Percentiles rank a stretch among this genome's conserved stretches.
Conservation (phyloP, 805 yeast species). For the Hanseniaspora clermontiae region DNA sequence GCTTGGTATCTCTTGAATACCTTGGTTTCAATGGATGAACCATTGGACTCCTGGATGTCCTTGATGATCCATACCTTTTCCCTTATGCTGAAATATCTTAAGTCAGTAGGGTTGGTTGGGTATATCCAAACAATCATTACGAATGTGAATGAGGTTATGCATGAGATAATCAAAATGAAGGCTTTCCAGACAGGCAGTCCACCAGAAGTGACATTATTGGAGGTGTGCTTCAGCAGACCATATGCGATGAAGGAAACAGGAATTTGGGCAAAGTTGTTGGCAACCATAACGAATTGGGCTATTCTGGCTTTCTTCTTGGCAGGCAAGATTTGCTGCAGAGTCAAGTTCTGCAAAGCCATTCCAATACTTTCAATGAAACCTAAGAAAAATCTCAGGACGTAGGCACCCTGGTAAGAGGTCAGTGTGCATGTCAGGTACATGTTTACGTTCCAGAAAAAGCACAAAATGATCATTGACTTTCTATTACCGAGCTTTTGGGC, state of each 20-base stretch:
- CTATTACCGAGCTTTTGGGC: constrained; percentile 6
- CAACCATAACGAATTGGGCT: constrained; percentile 33
- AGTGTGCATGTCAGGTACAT: constrained; percentile 7
- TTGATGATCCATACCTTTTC: constrained; percentile 37
- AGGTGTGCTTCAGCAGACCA: constrained; percentile 19
- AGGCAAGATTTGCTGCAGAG: constrained; percentile 33
- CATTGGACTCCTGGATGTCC: constrained; percentile 30
- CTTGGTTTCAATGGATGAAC: constrained; percentile 34
- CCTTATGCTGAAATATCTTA: constrained; percentile 30
- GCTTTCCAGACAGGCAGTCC: constrained; percentile 36
- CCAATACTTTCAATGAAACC: constrained; percentile 35
- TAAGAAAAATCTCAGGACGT: constrained; percentile 33
- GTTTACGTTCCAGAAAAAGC: constrained; percentile 7
- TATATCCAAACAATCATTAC: constrained; percentile 27
- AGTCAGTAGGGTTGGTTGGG: constrained; percentile 39
- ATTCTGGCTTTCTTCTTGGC: constrained; percentile 30
- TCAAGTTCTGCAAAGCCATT: constrained; percentile 32
- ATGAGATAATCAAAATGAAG: constrained; percentile 38
- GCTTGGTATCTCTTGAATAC: constrained; percentile 33
- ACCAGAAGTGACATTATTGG: neutral
- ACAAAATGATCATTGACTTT: constrained; percentile 1
- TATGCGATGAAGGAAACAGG: constrained; percentile 35
- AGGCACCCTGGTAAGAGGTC: constrained; percentile 9
- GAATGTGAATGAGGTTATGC: constrained; percentile 31
- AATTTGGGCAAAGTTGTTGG: constrained; percentile 21